phyloP scores from a whole-genome alignment of 2,329 filamentous ascomycete genomes.

The Incumbomyces delicatus region DNA sequence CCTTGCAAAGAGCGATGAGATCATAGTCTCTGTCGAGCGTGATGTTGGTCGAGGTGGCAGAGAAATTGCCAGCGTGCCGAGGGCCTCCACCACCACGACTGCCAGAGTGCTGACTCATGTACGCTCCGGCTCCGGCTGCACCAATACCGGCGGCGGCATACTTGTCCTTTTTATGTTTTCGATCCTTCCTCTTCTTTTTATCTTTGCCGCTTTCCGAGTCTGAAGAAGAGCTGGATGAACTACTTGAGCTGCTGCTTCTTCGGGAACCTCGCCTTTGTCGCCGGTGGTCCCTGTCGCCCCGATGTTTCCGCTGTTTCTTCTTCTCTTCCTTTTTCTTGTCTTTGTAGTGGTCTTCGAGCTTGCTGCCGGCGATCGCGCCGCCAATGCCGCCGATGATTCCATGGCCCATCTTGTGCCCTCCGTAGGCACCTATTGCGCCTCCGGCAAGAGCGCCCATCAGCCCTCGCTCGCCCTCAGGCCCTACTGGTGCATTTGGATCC shows the following conservation, averaged over 20 bases:
- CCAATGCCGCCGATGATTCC: constrained; percentile 39
- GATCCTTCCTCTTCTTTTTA: constrained; percentile 14
- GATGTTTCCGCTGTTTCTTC: constrained; percentile 7
- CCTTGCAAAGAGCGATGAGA: constrained; percentile 28
- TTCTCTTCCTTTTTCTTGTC: constrained; percentile 26
- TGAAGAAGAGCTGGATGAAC: constrained; percentile 13
- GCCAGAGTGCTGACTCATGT: constrained; percentile 8
- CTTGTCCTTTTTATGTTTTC: constrained; percentile 9
- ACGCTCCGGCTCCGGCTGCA: constrained; percentile 6
- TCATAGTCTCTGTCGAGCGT: constrained; percentile 27
- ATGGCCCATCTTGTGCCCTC: constrained; percentile 37
- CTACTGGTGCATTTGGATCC: constrained; percentile 17
- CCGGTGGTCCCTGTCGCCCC: neutral
- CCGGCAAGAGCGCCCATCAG: constrained; percentile 38
- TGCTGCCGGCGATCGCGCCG: constrained; percentile 37
- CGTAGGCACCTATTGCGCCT: constrained; percentile 37
- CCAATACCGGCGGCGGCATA: constrained; percentile 9
- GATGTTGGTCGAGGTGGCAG: constrained; percentile 25
- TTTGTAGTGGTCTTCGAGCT: constrained; percentile 33
- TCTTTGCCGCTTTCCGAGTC: constrained; percentile 10
- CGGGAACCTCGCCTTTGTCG: constrained; percentile 8
- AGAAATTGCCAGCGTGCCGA: constrained; percentile 30
- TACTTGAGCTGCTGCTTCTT: constrained; percentile 10
- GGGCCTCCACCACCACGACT: neutral
- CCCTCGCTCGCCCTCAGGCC: constrained; percentile 32